Conservation (phyloP, 2,329 filamentous ascomycete species). For the Aspergillus sp. region DNA sequence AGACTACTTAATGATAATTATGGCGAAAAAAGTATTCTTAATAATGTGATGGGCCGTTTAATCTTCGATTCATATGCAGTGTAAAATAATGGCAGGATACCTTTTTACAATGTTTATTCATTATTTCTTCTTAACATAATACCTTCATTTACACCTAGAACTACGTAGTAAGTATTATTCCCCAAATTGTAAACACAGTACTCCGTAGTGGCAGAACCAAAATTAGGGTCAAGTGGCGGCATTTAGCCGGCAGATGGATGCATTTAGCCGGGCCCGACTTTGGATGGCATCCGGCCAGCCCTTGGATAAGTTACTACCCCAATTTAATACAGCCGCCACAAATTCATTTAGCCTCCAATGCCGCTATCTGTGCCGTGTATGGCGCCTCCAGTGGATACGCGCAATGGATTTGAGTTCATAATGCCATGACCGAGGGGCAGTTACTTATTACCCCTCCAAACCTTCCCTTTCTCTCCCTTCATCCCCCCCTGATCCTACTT, state of each 20-base stretch:
- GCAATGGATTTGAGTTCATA: neutral
- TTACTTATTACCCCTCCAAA: constrained; percentile 4
- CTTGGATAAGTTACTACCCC: too few species aligned
- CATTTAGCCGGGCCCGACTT: constrained; percentile 6
- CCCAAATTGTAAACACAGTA: neutral
- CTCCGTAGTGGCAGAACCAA: neutral
- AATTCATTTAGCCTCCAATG: constrained; percentile 14
- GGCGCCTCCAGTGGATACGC: neutral
- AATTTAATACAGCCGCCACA: neutral
- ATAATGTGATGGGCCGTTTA: neutral
- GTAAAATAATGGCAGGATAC: neutral
- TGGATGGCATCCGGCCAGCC: too few species aligned
- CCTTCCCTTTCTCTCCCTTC: constrained; percentile 16
- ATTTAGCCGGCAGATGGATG: neutral
- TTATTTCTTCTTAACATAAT: too few species aligned
- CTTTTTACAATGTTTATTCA: neutral
- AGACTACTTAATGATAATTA: constrained; percentile 10
- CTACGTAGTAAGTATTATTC: too few species aligned
- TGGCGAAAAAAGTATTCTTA: neutral
- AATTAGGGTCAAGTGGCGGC: constrained; percentile 2
- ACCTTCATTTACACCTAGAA: too few species aligned
- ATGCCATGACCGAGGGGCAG: neutral
- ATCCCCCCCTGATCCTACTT: constrained; percentile 1
- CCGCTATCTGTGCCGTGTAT: neutral
- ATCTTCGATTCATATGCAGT: neutral